Conservation (phyloP, 768 basidiomycete species). For the Ramaria sp. region DNA sequence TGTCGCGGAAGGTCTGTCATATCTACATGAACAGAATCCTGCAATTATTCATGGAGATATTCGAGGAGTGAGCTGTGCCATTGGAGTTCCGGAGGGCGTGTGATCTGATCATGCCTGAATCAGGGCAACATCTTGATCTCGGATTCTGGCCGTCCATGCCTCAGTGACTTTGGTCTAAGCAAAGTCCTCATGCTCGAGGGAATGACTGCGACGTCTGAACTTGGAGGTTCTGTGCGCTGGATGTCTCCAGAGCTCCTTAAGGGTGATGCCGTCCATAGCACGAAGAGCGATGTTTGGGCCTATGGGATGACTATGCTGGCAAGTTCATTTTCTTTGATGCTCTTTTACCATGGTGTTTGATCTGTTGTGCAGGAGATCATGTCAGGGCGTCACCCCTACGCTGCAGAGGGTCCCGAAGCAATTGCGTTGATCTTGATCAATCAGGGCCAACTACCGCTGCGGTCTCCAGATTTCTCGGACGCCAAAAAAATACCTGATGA, state of each 20-base stretch:
- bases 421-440: too few species aligned
- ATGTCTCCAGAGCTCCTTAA: constrained; percentile 22
- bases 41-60: constrained; percentile 20
- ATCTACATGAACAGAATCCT: constrained; percentile 29
- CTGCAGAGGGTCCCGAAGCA: background rate
- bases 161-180: constrained; percentile 40
- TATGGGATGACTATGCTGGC: constrained; percentile 5
- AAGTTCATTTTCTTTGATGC: background rate
- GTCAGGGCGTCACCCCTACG: background rate
- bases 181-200: constrained; percentile 11
- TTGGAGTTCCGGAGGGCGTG: background rate
- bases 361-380: background rate
- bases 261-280: background rate
- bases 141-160: constrained; percentile 27
- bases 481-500: too few species aligned
- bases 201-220: constrained; percentile 14
- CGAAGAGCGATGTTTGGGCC: constrained; percentile 4
- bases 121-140: constrained; percentile 40
- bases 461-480: too few species aligned
- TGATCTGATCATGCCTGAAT: background rate
- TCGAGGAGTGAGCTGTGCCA: background rate
- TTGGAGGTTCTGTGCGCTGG: constrained; percentile 21
- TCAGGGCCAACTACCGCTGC: too few species aligned
- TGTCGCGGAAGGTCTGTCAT: constrained; percentile 30
- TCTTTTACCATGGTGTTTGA: background rate